Evolutionary conservation across 306 rosid species (phyloP).

Genomic region (Rubus idaeus): DNA sequence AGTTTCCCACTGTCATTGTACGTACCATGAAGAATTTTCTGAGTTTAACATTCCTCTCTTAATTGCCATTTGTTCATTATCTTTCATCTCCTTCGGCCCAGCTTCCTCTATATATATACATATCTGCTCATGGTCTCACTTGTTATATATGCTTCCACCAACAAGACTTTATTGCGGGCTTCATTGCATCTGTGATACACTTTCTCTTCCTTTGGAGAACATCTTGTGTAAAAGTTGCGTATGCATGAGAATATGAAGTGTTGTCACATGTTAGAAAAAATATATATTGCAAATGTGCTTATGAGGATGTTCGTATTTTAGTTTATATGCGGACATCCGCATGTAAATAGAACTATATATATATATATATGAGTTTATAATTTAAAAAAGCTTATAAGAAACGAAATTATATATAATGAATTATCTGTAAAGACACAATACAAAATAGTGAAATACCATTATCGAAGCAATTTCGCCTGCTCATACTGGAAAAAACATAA

Average conservation of each 20-base stretch:
- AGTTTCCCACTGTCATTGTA: conserved; percentile 47
- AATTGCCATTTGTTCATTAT: conserved; percentile 91
- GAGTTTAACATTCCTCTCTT: conserved; percentile 59
- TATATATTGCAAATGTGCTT: too few relatives aligned
- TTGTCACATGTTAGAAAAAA: too few relatives aligned
- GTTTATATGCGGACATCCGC: too few relatives aligned
- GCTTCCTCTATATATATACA: conserved; percentile 89
- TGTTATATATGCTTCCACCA: conserved; percentile 56
- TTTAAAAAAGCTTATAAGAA: too few relatives aligned
- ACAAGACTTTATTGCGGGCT: conserved; percentile 89
- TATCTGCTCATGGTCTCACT: conserved; percentile 97
- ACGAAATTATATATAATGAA: too few relatives aligned
- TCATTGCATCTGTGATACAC: conserved; percentile 70
- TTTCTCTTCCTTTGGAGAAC: conserved; percentile 91
- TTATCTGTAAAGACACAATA: too few relatives aligned
- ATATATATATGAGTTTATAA: too few relatives aligned
- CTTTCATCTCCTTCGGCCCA: conserved; percentile 90
- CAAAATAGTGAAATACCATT: too few relatives aligned
- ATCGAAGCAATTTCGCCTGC: too few relatives aligned
- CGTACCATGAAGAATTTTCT: conserved; percentile 82
- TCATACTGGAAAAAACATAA: too few relatives aligned
- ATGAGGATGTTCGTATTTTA: too few relatives aligned
- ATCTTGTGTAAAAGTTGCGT: conserved; percentile 98
- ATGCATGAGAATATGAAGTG: conserved; percentile 25
- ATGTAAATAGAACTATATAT: too few relatives aligned